Percentiles rank a stretch among this genome's conserved stretches.
Conservation (phyloP, 108 stramenopile genomes). For the Poteriospumella lacustris region DNA sequence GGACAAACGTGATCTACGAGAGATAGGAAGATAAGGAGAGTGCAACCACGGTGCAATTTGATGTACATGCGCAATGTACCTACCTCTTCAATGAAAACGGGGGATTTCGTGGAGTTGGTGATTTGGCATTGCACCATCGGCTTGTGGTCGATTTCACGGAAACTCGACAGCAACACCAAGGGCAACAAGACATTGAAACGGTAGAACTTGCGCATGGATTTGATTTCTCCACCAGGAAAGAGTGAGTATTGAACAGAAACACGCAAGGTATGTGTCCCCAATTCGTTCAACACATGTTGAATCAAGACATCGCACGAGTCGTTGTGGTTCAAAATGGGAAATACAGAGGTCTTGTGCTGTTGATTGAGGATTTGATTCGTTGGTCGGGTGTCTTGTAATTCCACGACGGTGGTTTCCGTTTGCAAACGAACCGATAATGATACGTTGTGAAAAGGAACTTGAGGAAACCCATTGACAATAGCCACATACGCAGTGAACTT, state of each 20-base stretch:
- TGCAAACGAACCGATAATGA: constrained; percentile 5
- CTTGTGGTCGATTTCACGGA: constrained; percentile 9
- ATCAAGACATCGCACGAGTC: constrained; percentile 11
- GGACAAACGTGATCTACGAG: neutral
- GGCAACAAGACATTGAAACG: constrained; percentile 23
- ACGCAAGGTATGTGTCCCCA: constrained; percentile 26
- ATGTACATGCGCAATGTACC: neutral
- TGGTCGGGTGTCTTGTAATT: constrained; percentile 4
- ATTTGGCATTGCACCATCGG: constrained; percentile 30
- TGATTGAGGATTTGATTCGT: neutral
- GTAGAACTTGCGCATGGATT: constrained; percentile 25
- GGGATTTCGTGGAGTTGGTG: constrained; percentile 26
- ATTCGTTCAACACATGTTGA: neutral
- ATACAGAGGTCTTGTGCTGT: neutral
- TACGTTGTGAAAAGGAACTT: constrained; percentile 9
- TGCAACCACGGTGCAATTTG: neutral
- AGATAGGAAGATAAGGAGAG: neutral
- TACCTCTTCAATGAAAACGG: constrained; percentile 25
- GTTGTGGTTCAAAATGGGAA: neutral
- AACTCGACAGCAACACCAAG: constrained; percentile 1
- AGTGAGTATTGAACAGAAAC: constrained; percentile 18
- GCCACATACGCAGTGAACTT: constrained; percentile 49
- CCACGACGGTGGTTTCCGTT: neutral
- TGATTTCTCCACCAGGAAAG: neutral
- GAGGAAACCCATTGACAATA: constrained; percentile 36